Base-by-base conservation (phyloP, 306 rosid genomes). In the Medicago arabica region DNA sequence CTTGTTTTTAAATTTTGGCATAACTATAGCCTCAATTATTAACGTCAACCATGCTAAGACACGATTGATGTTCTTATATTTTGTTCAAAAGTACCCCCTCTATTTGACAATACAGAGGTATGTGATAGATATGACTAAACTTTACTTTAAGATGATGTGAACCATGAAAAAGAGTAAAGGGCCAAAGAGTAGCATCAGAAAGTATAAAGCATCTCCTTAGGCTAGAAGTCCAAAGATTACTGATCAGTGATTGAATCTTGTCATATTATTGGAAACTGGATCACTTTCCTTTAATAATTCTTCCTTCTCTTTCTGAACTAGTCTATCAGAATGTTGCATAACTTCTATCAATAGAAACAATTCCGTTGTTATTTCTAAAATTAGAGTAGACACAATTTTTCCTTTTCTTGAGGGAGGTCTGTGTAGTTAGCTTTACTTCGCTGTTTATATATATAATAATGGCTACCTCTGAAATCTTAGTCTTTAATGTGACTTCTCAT, bases 401-500 rank as follows among this genome's bases (percentile, higher is more conserved):
- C 59, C 71, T 40, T 69, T 63, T 36, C 74, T 19, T 73, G 40
- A 60, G 71, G 50, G 12, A 63, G 70, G 23, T 69, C 68, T 78
- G 23, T 53, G 14, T 41, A 53, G 51, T n/a, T 25, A 14, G 6
- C 57, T 47, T 8, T 13, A 58, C 7, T 39, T 76, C 16, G 75
- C 8, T 75, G 1, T 63, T 47, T 54, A 13, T 25, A 6, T 6
- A 34, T 34, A 34, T 34, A 34, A 34, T 34, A 40, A 54, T 25
- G 66, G 19, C 18, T 70, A 53, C 19, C 55, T 51, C 36, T 53
- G 7, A 71, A 54, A 23, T 46, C 38, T 28, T 38, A 51, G 59
- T 66, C 40, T 57, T 57, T 36, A 47, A 58, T 71, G 65, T 57
- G 39, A 36, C 65, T 81, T 54, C 51, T 81, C 60, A 23, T 82